phyloP scores from a whole-genome alignment of 441 rosid genomes.

The Populus hybrid region DNA sequence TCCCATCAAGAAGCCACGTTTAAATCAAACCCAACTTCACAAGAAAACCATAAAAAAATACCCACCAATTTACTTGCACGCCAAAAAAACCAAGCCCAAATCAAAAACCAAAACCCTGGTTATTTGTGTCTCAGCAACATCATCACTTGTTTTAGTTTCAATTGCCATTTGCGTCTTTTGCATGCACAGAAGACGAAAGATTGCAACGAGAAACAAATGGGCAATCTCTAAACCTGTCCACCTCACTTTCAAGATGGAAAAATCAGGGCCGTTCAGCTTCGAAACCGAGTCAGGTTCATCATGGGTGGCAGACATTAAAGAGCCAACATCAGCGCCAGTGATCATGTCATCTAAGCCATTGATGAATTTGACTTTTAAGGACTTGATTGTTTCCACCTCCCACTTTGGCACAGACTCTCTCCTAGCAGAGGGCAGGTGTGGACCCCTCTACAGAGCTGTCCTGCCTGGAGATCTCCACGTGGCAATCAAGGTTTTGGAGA shows the following conservation, averaged over 20 bases:
- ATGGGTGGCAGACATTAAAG: slow-evolving; percentile 88
- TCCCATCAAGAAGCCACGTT: slow-evolving; percentile 13
- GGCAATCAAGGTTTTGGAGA: slow-evolving; percentile 83
- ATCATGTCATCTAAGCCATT: slow-evolving; percentile 80
- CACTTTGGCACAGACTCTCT: slow-evolving; percentile 81
- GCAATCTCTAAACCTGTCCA: slow-evolving; percentile 75
- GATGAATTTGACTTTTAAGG: slow-evolving; percentile 81
- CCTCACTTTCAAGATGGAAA: slow-evolving; percentile 59
- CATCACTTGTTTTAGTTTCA: slow-evolving; percentile 41
- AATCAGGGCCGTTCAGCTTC: slow-evolving; percentile 87
- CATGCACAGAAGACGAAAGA: slow-evolving; percentile 33
- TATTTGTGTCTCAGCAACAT: slow-evolving; percentile 38
- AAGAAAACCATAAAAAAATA: slow-evolving; percentile 17
- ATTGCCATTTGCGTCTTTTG: slow-evolving; percentile 22
- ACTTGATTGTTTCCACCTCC: slow-evolving; percentile 85
- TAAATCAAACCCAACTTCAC: slow-evolving; percentile 19
- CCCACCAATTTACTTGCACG: slow-evolving; percentile 10
- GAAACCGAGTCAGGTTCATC: slow-evolving; percentile 76
- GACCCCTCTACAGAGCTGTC: slow-evolving; percentile 77
- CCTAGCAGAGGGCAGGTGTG: slow-evolving; percentile 71
- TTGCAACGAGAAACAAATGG: slow-evolving; percentile 57
- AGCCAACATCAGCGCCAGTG: slow-evolving; percentile 74
- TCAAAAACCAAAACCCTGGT: slow-evolving; percentile 31
- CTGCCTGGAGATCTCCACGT: slow-evolving; percentile 87
- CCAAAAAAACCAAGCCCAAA: slow-evolving; percentile 19